A percentile compares a stretch with the other conserved stretches of the same genome.
Evolutionary conservation across 192 early-diverging fungal genomes (phyloP).

Genomic region (Podila epicladia): DNA sequence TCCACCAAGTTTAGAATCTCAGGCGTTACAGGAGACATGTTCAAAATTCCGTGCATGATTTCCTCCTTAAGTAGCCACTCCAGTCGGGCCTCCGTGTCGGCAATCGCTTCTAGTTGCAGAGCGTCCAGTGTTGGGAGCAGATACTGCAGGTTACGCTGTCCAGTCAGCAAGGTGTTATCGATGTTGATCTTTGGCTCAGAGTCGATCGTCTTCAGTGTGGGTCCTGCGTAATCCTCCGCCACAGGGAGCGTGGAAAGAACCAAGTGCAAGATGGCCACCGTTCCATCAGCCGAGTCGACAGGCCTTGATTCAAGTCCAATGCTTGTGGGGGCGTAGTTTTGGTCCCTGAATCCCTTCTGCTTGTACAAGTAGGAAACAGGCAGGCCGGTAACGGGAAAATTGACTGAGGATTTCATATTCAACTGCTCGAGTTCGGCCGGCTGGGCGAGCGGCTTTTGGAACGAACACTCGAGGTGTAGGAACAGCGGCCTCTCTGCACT

Average conservation of each 20-base stretch:
- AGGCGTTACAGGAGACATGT: constrained; percentile 62
- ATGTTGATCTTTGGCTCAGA: constrained; percentile 39
- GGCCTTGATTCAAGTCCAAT: constrained; percentile 72
- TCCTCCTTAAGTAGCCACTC: constrained; percentile 78
- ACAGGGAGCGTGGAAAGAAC: constrained; percentile 71
- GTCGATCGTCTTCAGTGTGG: constrained; percentile 46
- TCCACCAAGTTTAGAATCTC: constrained; percentile 60
- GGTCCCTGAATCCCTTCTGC: constrained; percentile 26
- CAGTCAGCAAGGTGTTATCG: constrained; percentile 19
- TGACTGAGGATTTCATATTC: constrained; percentile 28
- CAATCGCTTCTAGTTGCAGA: constrained; percentile 67
- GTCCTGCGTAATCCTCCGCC: constrained; percentile 48
- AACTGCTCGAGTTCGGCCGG: constrained; percentile 51
- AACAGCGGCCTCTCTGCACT: constrained; percentile 79
- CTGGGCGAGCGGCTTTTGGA: constrained; percentile 58
- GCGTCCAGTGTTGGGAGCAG: constrained; percentile 41
- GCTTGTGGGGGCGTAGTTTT: constrained; percentile 66
- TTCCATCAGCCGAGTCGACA: constrained; percentile 74
- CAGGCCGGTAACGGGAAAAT: constrained; percentile 65
- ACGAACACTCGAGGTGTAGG: constrained; percentile 72
- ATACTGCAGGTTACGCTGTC: constrained; percentile 24
- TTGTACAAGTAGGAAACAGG: constrained; percentile 70
- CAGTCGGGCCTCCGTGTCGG: constrained; percentile 64
- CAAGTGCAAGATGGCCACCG: constrained; percentile 71
- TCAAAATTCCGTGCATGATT: constrained; percentile 75